Percentiles rank a stretch among this genome's conserved stretches.
Evolutionary conservation across 2,329 filamentous ascomycete genomes (phyloP).

Genomic region (Fusarium nygamai): DNA sequence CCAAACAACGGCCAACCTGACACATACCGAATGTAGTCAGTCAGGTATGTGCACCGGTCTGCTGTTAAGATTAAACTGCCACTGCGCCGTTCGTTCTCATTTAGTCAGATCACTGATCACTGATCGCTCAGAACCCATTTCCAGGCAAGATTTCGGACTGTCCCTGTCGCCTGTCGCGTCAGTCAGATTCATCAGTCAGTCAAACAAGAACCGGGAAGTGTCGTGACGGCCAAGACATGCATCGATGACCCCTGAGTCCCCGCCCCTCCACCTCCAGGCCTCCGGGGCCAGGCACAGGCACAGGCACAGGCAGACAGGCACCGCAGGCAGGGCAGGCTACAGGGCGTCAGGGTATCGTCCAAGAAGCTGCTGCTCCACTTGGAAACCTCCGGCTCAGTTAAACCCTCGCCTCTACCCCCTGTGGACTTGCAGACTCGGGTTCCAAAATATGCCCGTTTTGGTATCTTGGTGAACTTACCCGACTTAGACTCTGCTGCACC

Average conservation of each 20-base stretch:
- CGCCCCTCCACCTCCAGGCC: slow-evolving; percentile 16
- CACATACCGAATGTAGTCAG: neutral
- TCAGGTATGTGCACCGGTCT: slow-evolving; percentile 1
- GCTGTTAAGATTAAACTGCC: slow-evolving; percentile 7
- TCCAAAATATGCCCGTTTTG: slow-evolving; percentile 28
- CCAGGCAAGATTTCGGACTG: slow-evolving; percentile 20
- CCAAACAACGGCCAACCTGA: slow-evolving; percentile 31
- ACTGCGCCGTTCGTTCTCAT: neutral
- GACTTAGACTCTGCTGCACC: slow-evolving; percentile 10
- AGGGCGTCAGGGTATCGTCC: neutral
- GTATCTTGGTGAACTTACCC: slow-evolving; percentile 17
- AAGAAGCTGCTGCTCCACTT: slow-evolving; percentile 30
- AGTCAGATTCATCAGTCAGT: slow-evolving; percentile 6
- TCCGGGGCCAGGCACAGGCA: neutral
- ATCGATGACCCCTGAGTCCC: slow-evolving; percentile 34
- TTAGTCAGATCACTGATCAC: slow-evolving; percentile 21
- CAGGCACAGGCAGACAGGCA: neutral
- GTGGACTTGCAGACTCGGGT: slow-evolving; percentile 26
- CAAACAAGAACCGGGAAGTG: slow-evolving; percentile 14
- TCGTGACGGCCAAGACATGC: slow-evolving; percentile 34
- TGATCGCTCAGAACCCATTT: slow-evolving; percentile 17
- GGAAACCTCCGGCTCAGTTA: slow-evolving; percentile 32
- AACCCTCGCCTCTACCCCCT: slow-evolving; percentile 40
- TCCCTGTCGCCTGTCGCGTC: slow-evolving; percentile 2
- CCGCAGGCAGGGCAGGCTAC: neutral